These are phyloP conservation scores for Cystobasidium sp. DNA, from an alignment of 1,284 basidiomycete genomes.

Conservation along the genomic window DNA sequence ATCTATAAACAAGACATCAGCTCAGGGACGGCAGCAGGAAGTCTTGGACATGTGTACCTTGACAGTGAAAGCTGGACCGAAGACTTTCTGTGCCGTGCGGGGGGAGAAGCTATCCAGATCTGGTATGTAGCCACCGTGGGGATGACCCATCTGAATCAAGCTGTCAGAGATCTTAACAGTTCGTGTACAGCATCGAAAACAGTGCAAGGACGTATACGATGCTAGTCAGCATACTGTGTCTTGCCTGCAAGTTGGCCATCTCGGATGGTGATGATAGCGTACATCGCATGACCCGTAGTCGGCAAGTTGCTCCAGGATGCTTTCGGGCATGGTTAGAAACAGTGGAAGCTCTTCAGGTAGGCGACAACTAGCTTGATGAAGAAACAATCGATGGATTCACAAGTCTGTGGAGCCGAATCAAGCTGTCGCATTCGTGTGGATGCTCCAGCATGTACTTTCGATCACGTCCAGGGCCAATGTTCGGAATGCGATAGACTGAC, in stretches of 20 bases:
- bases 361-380: not conserved
- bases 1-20: slow-evolving; percentile 60
- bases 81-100: slow-evolving; percentile 59
- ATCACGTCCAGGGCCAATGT: no score
- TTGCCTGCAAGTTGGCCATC: not conserved
- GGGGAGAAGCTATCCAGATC: slow-evolving; percentile 72
- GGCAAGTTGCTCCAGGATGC: slow-evolving; percentile 1
- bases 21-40: not conserved
- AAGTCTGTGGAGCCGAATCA: no score
- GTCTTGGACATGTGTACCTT: slow-evolving; percentile 57
- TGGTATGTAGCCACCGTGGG: slow-evolving; percentile 78
- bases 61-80: slow-evolving; percentile 88
- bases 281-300: slow-evolving; percentile 26
- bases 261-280: not conserved
- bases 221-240: not conserved
- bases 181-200: no score
- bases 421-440: no score
- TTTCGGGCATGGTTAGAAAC: not conserved
- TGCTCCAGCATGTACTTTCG: no score
- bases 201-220: not conserved
- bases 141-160: slow-evolving; percentile 76
- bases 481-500: no score
- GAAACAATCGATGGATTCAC: not conserved
- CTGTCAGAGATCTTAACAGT: slow-evolving; percentile 81
- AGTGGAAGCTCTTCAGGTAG: not conserved